Base-by-base conservation (phyloP, 2,329 filamentous ascomycete species). In the Aphanocladium album region DNA sequence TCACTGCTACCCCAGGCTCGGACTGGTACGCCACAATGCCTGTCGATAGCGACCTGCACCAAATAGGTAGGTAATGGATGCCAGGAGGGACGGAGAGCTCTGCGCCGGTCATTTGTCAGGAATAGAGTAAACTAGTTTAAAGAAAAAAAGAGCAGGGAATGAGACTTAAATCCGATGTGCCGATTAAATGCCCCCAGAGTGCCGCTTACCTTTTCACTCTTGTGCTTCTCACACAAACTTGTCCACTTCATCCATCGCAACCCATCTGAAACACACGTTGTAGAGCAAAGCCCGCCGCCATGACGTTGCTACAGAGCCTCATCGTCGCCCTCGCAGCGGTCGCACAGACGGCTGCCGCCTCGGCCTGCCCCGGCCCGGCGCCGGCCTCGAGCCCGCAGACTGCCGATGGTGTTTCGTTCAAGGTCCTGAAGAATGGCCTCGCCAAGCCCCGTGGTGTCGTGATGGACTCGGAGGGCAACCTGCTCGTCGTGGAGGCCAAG, bases 401-500 rank as follows among this genome's bases (percentile, higher is more conserved):
- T 16, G 69, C 68, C 12, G 57, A 64, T 0, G 70, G 68, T 16
- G 66, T 72, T n/a, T 45, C 63, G 16, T 67, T 65, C 60, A 69
- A 67, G 56, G 62, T 72, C 5, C 55, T 73, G 45, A 43, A 63
- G 16, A 71, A 67, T 51, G 68, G 65, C 16, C 64, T 72, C 33
- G 41, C 41, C 3, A 6, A 16, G 2, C 71, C 76, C 2, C 70
- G 76, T 19, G 68, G 69, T 55, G 62, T 78, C 5, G 65, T 73
- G 21, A 67, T 74, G 25, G 76, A 79, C 61, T 62, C 64, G 0
- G 60, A 65, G 25, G 74, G 75, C 5, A 75, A 76, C 62, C 62
- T 78, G 21, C 69, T 79, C 12, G 67, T 77, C 9, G 67, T 69
- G 12, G 71, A 75, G 61, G 64, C 66, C 43, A 65, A 66, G 3